Evolutionary conservation across 148 eudicot species (phyloP).

Genomic region (Vaccinium myrtillus): DNA sequence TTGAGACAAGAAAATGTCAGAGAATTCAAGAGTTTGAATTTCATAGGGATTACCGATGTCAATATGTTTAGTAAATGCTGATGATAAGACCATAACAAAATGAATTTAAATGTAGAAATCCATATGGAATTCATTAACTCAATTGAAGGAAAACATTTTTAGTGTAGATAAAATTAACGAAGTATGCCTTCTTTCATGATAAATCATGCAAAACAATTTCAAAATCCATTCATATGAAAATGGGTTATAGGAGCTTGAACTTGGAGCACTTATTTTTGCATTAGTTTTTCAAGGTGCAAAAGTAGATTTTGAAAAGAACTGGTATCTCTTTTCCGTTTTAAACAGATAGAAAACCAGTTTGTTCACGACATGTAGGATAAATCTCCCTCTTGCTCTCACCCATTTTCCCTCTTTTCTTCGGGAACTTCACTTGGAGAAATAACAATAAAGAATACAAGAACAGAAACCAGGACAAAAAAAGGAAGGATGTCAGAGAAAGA

Average conservation of each 20-base stretch:
- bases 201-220: neutral
- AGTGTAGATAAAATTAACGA: neutral
- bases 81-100: neutral
- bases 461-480: neutral
- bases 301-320: neutral
- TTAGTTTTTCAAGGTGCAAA: neutral
- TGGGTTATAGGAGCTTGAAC: neutral
- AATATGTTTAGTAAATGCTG: neutral
- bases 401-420: neutral
- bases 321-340: neutral
- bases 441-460: neutral
- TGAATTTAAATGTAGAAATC: neutral
- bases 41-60: neutral
- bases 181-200: neutral
- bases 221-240: neutral
- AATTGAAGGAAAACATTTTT: neutral
- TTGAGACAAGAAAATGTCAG: too few relatives aligned
- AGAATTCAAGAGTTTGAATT: too few relatives aligned
- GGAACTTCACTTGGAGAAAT: too few relatives aligned
- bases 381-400: neutral
- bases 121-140: neutral
- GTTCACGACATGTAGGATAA: neutral
- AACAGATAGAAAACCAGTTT: neutral
- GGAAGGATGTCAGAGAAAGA: neutral
- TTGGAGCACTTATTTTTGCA: neutral